phyloP scores from a whole-genome alignment of 179 eudicot genomes.

The Sideroxylon spinosum region DNA sequence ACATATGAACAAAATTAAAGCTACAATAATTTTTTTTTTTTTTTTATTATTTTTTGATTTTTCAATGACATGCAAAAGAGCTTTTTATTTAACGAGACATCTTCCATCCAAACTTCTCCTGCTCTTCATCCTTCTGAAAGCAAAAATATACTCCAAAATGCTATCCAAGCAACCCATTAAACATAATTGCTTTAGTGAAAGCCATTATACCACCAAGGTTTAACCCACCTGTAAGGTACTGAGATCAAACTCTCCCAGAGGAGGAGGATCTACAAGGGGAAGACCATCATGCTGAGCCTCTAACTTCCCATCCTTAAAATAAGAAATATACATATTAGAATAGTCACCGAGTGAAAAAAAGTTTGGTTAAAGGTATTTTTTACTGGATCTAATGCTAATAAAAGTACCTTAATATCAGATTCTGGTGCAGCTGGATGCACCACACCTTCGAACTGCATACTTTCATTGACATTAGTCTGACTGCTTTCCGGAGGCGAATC shows the following conservation, averaged over 20 bases:
- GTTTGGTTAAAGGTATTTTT: background rate
- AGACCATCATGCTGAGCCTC: slow-evolving; percentile 33
- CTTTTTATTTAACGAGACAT: background rate
- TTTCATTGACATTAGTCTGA: slow-evolving; percentile 6
- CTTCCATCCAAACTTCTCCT: background rate
- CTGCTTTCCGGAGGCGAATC: slow-evolving; percentile 17
- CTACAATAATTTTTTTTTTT: background rate
- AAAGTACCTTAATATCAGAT: slow-evolving; percentile 15
- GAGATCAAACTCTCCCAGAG: slow-evolving; percentile 56
- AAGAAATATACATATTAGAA: slow-evolving; percentile 14
- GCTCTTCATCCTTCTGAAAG: background rate
- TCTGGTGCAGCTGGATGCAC: slow-evolving; percentile 8
- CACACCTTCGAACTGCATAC: slow-evolving; percentile 5
- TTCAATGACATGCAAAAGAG: background rate
- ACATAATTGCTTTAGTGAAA: slow-evolving; percentile 8
- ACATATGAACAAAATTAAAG: background rate
- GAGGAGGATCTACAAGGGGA: slow-evolving; percentile 59
- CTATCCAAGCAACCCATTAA: background rate
- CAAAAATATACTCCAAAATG: background rate
- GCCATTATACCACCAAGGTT: background rate
- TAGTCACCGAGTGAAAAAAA: background rate
- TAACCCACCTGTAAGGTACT: slow-evolving; percentile 70
- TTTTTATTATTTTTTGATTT: background rate
- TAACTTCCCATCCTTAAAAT: background rate
- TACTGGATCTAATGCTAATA: background rate